Conservation (phyloP, 2,329 filamentous ascomycete species). For the Exserohilum rostratum region DNA sequence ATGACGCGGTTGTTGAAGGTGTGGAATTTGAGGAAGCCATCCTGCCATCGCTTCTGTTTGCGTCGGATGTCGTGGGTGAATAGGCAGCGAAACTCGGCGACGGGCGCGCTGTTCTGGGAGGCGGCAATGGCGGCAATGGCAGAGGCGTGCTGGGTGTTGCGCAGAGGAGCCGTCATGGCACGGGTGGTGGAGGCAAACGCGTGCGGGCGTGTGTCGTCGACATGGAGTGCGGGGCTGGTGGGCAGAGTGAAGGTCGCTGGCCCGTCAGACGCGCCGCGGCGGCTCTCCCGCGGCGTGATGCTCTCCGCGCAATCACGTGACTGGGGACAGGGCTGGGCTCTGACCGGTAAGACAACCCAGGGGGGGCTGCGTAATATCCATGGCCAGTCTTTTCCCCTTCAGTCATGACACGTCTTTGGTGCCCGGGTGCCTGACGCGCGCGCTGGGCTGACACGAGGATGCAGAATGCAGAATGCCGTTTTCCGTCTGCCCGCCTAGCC, state of each 20-base stretch:
- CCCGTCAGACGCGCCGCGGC: constrained; percentile 14
- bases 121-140: constrained; percentile 48
- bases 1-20: constrained; percentile 90
- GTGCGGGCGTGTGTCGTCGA: constrained; percentile 4
- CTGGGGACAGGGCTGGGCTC: constrained; percentile 9
- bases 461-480: background rate
- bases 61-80: constrained; percentile 84
- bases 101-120: constrained; percentile 71
- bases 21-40: constrained; percentile 86
- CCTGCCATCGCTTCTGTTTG: constrained; percentile 93
- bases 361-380: background rate
- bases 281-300: constrained; percentile 5
- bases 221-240: constrained; percentile 10
- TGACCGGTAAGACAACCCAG: constrained; percentile 6
- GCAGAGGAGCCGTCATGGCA: constrained; percentile 37
- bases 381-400: constrained; percentile 5
- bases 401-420: constrained; percentile 14
- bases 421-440: constrained; percentile 5
- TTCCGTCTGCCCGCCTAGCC: background rate
- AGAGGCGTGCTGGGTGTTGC: constrained; percentile 27
- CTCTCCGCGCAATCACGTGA: constrained; percentile 19
- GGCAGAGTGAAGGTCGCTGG: constrained; percentile 3
- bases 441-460: constrained; percentile 4
- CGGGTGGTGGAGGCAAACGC: constrained; percentile 10
- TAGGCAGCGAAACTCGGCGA: constrained; percentile 83